These are phyloP conservation scores for Phytopythium litorale DNA, from an alignment of 352 stramenopile genomes.

Conservation along the genomic window DNA sequence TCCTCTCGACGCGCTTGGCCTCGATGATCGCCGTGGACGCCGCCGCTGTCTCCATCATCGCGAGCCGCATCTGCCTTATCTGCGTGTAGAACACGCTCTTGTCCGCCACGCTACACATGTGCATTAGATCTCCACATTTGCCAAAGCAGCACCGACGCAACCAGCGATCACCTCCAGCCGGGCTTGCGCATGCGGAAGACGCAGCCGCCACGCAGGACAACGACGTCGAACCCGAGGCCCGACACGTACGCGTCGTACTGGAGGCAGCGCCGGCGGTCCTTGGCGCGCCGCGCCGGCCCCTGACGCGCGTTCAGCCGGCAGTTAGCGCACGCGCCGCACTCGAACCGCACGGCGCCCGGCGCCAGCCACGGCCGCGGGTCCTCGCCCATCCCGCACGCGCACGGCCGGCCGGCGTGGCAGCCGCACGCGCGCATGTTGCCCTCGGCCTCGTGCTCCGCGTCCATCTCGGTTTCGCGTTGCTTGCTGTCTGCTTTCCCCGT, in stretches of 20 bases:
- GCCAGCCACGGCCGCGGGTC: background rate
- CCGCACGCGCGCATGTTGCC: slow-evolving; percentile 64
- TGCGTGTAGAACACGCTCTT: slow-evolving; percentile 50
- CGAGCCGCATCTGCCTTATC: slow-evolving; percentile 59
- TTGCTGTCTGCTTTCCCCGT: background rate
- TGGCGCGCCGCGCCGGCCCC: slow-evolving; percentile 7
- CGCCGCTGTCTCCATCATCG: slow-evolving; percentile 24
- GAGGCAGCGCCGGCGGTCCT: slow-evolving; percentile 32
- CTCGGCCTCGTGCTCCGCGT: slow-evolving; percentile 16
- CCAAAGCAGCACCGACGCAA: background rate
- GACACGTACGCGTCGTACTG: slow-evolving; percentile 40
- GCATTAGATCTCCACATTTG: background rate
- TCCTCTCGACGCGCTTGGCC: slow-evolving; percentile 29
- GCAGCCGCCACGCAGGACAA: slow-evolving; percentile 34
- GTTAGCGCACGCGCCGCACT: slow-evolving; percentile 54
- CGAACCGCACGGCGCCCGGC: slow-evolving; percentile 11
- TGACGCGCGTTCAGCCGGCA: slow-evolving; percentile 49
- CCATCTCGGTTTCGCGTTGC: slow-evolving; percentile 10
- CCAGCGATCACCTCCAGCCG: slow-evolving; percentile 40
- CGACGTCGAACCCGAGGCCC: slow-evolving; percentile 31
- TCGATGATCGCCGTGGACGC: slow-evolving; percentile 30
- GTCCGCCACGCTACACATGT: slow-evolving; percentile 20
- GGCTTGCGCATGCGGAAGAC: slow-evolving; percentile 55
- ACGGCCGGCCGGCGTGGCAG: slow-evolving; percentile 53
- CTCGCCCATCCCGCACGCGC: slow-evolving; percentile 51